Evolutionary conservation across 148 eudicot species (phyloP).

Genomic region (Diospyros kaki): DNA sequence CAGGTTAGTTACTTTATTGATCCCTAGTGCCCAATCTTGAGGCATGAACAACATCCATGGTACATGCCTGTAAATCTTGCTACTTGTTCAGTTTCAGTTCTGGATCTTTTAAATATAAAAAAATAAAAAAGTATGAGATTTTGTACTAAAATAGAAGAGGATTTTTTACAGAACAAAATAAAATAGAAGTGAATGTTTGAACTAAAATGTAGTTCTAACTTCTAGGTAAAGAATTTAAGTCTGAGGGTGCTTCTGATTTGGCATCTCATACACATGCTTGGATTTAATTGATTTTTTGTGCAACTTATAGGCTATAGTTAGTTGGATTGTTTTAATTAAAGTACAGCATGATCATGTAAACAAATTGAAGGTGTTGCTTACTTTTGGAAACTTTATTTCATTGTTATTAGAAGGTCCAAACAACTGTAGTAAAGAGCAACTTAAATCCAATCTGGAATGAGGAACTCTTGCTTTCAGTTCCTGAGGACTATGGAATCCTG

Average conservation of each 20-base stretch:
- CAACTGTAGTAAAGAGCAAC: constrained; percentile 64
- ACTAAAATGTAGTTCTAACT: too few species aligned
- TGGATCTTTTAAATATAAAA: neutral
- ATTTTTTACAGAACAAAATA: too few species aligned
- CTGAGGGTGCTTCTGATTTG: neutral
- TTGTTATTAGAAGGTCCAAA: constrained; percentile 62
- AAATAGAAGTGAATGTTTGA: too few species aligned
- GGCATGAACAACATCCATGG: neutral
- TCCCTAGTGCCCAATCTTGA: neutral
- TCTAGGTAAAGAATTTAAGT: too few species aligned
- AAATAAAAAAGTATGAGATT: neutral
- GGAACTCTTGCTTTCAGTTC: constrained; percentile 91
- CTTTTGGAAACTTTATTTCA: constrained; percentile 18
- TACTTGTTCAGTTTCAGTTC: neutral
- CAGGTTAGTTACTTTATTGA: constrained; percentile 49
- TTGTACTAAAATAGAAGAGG: too few species aligned
- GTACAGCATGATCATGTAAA: too few species aligned
- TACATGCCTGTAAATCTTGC: neutral
- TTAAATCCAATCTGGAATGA: constrained; percentile 91
- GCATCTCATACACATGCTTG: neutral
- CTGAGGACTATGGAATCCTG: constrained; percentile 59
- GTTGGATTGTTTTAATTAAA: neutral
- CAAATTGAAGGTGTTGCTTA: neutral
- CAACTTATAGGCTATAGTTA: neutral
- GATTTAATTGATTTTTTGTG: neutral